Evolutionary conservation across 352 stramenopile species (phyloP).

Genomic region (Pythium dissimile): DNA sequence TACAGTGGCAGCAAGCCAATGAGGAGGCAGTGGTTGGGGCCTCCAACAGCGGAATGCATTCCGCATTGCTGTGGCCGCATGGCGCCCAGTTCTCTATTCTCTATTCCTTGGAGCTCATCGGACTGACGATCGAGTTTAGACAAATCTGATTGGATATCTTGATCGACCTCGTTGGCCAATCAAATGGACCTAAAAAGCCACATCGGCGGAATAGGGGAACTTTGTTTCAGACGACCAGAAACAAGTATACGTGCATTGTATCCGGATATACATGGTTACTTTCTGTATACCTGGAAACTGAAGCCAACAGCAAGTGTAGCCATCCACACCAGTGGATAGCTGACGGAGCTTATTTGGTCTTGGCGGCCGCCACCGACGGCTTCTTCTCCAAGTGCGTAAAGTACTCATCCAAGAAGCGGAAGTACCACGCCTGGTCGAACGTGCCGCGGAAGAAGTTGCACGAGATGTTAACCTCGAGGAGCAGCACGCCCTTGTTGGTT

Average conservation of each 20-base stretch:
- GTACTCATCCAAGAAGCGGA: conserved; percentile 84
- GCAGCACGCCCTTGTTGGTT: conserved; percentile 85
- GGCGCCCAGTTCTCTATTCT: background rate
- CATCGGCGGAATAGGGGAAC: conserved; percentile 21
- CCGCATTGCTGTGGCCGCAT: background rate
- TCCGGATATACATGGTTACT: conserved; percentile 12
- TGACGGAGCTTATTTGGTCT: conserved; percentile 33
- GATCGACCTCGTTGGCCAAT: conserved; percentile 5
- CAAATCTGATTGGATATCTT: conserved; percentile 5
- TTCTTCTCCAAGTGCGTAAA: conserved; percentile 71
- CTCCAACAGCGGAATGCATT: conserved; percentile 15
- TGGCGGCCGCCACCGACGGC: conserved; percentile 38
- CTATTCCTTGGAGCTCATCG: conserved; percentile 7
- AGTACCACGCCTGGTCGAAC: conserved; percentile 88
- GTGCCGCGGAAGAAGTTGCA: conserved; percentile 94
- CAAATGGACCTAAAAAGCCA: background rate
- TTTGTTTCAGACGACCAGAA: background rate
- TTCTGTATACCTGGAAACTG: conserved; percentile 3
- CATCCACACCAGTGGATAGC: no score
- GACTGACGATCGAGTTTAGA: conserved; percentile 7
- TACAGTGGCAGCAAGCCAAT: conserved; percentile 4
- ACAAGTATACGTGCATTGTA: conserved; percentile 5
- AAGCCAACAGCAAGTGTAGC: conserved; percentile 7
- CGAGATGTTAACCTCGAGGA: conserved; percentile 91
- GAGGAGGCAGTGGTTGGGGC: background rate